Evolutionary conservation across 2,329 filamentous ascomycete genomes (phyloP), one percentile per base, ranked within the genome.

Genomic region (Beauveria medogensis): DNA sequence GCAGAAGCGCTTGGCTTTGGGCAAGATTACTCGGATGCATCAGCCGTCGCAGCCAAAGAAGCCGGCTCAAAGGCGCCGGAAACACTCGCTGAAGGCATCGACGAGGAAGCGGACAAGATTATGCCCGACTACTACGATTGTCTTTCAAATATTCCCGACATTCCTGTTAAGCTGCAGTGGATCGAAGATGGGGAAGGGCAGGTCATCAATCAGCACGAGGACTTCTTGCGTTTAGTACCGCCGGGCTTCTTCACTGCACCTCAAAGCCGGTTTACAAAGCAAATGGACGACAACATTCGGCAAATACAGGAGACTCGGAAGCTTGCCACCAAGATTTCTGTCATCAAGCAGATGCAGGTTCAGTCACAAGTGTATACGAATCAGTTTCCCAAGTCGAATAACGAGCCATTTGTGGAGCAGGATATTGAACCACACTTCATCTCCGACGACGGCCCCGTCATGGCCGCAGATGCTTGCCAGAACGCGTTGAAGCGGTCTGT

Each of bases 321-420:
- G 71, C 83, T 99, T 34, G 96, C 92, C 69, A 92, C 92, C 12
- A 99, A 97, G 76, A 96, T 99, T 71, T 88, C 91, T 54, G 91
- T 99, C 64, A 94, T 99, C 72, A 99, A 97, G 78, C 94, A 99
- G 77, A 99, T 99, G 94, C 94, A 99, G 75, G 85, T 97, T 59
- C 94, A 99, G 73, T 91, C 92, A 56, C 94, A 94, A 89, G 90
- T 96, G 71, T 99, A 99, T 71, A 90, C 92, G 69, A 99, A 99
- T 70, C 94, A 99, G 73, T 99, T 99, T 69, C 92, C 93, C 65
- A 97, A 96, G 75, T 96, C 96, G 70, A 91, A 96, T 64, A 90
- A 90, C 1, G 88, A 93, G 70, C 90, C 91, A 0, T 97, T 99
- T 64, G 77, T 88, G 20, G 94, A 99, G 74, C 82, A 84, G 47